Evolutionary conservation across 2,329 filamentous ascomycete genomes (phyloP).

Genomic region (Ophiostoma ips): DNA sequence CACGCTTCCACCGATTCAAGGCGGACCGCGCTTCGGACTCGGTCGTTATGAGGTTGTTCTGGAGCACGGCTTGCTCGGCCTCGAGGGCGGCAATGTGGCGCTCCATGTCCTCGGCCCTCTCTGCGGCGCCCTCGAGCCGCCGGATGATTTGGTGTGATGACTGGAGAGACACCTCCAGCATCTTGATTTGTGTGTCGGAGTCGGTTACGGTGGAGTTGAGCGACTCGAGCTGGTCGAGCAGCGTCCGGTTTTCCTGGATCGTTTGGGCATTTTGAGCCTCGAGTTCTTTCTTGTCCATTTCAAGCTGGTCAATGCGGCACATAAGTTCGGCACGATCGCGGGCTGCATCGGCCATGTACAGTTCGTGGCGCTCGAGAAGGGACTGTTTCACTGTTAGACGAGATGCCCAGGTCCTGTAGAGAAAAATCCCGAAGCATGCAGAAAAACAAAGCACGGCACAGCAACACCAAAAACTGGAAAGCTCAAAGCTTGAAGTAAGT

Average conservation of each 20-base stretch:
- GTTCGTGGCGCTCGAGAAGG: slow-evolving; percentile 79
- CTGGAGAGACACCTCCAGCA: slow-evolving; percentile 61
- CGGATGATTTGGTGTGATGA: slow-evolving; percentile 67
- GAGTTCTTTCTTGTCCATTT: slow-evolving; percentile 57
- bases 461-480: too few relatives aligned
- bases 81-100: slow-evolving; percentile 67
- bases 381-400: slow-evolving; percentile 42
- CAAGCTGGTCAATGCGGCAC: slow-evolving; percentile 59
- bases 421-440: too few relatives aligned
- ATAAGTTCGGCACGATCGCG: slow-evolving; percentile 64
- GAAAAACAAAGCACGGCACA: too few relatives aligned
- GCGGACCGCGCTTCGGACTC: slow-evolving; percentile 67
- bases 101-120: slow-evolving; percentile 66
- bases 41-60: slow-evolving; percentile 50
- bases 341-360: slow-evolving; percentile 86
- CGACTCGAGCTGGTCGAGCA: slow-evolving; percentile 72
- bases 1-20: slow-evolving; percentile 69
- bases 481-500: not conserved
- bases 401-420: too few relatives aligned
- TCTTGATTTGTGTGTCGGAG: slow-evolving; percentile 66
- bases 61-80: slow-evolving; percentile 61
- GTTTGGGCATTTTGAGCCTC: slow-evolving; percentile 64
- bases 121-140: slow-evolving; percentile 57
- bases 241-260: slow-evolving; percentile 66
- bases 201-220: slow-evolving; percentile 68